phyloP scores from a whole-genome alignment of 2,329 filamentous ascomycete genomes.

The Chaetothyriales sp. region DNA sequence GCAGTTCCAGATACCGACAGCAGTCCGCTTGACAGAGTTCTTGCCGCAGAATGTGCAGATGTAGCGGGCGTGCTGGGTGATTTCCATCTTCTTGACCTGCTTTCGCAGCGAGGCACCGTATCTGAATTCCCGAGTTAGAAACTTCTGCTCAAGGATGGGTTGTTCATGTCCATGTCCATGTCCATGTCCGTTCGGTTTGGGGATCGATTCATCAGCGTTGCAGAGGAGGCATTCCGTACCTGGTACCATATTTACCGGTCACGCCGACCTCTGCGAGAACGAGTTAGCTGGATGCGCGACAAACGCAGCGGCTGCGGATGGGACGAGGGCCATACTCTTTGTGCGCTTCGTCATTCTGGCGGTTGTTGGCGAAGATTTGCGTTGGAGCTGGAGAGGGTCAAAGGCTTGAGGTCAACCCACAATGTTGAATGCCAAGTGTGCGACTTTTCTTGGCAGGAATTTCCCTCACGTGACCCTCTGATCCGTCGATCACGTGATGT shows the following conservation, averaged over 20 bases:
- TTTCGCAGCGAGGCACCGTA: slow-evolving; percentile 99
- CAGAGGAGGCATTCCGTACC: slow-evolving; percentile 41
- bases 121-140: slow-evolving; percentile 35
- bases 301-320: not conserved
- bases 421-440: not conserved
- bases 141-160: slow-evolving; percentile 1
- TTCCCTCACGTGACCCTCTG: not conserved
- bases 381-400: slow-evolving; percentile 1
- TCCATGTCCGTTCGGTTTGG: not conserved
- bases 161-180: not conserved
- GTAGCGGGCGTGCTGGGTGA: slow-evolving; percentile 89
- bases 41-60: slow-evolving; percentile 98
- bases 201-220: not conserved
- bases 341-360: slow-evolving; percentile 88
- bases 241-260: slow-evolving; percentile 96
- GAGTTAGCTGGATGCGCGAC: not conserved
- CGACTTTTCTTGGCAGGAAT: slow-evolving; percentile 13
- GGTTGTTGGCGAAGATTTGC: slow-evolving; percentile 17
- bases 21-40: slow-evolving; percentile 77
- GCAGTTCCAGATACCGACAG: slow-evolving; percentile 96
- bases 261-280: slow-evolving; percentile 63
- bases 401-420: not conserved
- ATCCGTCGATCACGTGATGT: not conserved
- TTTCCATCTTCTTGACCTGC: slow-evolving; percentile 99
- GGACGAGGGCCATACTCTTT: slow-evolving; percentile 43